A percentile compares a stretch with the other conserved stretches of the same genome.
Evolutionary conservation across 306 rosid genomes (phyloP).

Genomic region (Comarum palustre): DNA sequence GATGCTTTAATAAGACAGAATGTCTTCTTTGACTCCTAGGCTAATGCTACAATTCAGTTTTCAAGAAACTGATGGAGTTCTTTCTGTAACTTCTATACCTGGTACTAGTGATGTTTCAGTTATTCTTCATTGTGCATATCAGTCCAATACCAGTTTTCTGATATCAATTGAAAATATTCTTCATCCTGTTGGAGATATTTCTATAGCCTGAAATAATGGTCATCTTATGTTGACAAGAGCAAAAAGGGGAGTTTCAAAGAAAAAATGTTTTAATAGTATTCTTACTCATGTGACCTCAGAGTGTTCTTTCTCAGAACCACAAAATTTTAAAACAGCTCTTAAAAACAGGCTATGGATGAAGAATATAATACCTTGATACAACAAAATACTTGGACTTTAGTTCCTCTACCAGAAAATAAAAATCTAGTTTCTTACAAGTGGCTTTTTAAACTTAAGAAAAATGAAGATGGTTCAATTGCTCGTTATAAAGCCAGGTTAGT

Average conservation of each 20-base stretch:
- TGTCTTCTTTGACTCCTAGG: too few relatives aligned
- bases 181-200: neutral
- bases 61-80: neutral
- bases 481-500: too few relatives aligned
- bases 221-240: neutral
- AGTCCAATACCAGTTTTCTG: neutral
- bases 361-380: neutral
- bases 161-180: neutral
- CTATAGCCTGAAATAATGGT: neutral
- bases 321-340: too few relatives aligned
- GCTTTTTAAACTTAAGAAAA: neutral
- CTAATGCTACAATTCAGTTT: neutral
- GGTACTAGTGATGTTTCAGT: neutral
- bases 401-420: neutral
- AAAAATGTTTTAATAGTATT: neutral
- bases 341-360: neutral
- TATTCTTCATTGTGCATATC: neutral
- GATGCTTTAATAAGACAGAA: too few relatives aligned
- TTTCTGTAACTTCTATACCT: accelerated
- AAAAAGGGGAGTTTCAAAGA: neutral
- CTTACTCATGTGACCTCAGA: neutral
- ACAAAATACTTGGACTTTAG: neutral
- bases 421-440: neutral
- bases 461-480: too few relatives aligned
- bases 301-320: neutral